Evolutionary conservation across 257 asterid genomes (phyloP).

Genomic region (Fraxinus cuspidata): DNA sequence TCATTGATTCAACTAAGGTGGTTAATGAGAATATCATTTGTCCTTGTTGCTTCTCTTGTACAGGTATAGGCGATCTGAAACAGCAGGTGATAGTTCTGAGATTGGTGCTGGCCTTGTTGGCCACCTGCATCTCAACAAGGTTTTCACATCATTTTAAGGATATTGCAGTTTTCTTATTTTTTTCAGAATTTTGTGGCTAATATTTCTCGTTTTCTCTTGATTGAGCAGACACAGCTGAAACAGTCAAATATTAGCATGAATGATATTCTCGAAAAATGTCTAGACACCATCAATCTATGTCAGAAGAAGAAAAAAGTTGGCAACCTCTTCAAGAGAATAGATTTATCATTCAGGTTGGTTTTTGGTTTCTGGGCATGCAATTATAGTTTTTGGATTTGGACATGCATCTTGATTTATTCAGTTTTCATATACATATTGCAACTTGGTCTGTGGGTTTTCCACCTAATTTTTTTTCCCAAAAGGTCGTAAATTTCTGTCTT

Average conservation of each 20-base stretch:
- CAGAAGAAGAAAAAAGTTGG: constrained; percentile 72
- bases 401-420: constrained; percentile 12
- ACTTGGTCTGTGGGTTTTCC: constrained; percentile 4
- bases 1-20: constrained; percentile 3
- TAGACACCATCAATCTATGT: constrained; percentile 49
- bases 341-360: constrained; percentile 67
- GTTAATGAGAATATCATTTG: constrained; percentile 9
- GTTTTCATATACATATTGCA: constrained; percentile 16
- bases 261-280: constrained; percentile 68
- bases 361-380: constrained; percentile 26
- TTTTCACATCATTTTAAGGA: constrained; percentile 31
- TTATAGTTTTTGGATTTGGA: constrained; percentile 1
- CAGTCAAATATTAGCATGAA: constrained; percentile 49
- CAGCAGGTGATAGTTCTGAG: constrained; percentile 31
- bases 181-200: constrained; percentile 16
- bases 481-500: not conserved
- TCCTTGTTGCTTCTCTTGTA: constrained; percentile 22
- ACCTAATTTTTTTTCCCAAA: no score
- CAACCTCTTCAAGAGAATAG: constrained; percentile 56
- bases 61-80: constrained; percentile 65
- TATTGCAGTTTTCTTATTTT: not conserved
- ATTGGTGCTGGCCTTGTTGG: constrained; percentile 72
- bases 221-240: constrained; percentile 56
- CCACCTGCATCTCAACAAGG: constrained; percentile 90
- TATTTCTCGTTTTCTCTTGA: constrained; percentile 23